Evolutionary conservation across 305 asterid species (phyloP).

Genomic region (Fraxinus latifolia): DNA sequence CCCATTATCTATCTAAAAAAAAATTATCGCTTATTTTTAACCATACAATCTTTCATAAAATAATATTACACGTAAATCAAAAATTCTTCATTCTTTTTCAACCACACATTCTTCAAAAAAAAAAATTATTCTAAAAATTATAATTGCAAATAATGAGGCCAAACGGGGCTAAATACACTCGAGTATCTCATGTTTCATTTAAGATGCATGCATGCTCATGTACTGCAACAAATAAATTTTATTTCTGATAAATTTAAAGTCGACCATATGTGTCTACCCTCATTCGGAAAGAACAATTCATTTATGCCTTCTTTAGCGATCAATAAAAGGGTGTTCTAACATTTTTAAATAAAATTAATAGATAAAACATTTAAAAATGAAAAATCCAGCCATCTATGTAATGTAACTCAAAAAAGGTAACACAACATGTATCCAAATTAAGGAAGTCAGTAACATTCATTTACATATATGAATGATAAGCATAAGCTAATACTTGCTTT

Average conservation of each 20-base stretch:
- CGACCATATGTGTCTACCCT: neutral
- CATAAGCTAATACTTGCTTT: neutral
- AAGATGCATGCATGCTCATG: neutral
- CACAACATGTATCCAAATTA: neutral
- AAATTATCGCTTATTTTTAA: too few relatives aligned
- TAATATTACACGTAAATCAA: too few relatives aligned
- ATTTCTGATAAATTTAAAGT: neutral
- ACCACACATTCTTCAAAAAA: too few relatives aligned
- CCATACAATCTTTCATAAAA: too few relatives aligned
- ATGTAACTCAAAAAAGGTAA: neutral
- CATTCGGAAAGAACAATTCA: neutral
- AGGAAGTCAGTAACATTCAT: neutral
- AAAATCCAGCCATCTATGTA: constrained; percentile 1
- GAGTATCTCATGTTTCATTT: neutral
- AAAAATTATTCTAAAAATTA: too few relatives aligned
- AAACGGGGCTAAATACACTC: neutral
- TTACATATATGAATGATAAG: neutral
- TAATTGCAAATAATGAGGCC: too few relatives aligned
- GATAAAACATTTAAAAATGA: neutral
- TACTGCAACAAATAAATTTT: neutral
- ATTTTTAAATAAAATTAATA: neutral
- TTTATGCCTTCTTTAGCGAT: neutral
- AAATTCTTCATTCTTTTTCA: too few relatives aligned
- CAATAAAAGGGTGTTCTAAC: neutral
- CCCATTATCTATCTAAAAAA: too few relatives aligned